Conservation (phyloP, 345 rosid genomes). For the Triadica sebifera region DNA sequence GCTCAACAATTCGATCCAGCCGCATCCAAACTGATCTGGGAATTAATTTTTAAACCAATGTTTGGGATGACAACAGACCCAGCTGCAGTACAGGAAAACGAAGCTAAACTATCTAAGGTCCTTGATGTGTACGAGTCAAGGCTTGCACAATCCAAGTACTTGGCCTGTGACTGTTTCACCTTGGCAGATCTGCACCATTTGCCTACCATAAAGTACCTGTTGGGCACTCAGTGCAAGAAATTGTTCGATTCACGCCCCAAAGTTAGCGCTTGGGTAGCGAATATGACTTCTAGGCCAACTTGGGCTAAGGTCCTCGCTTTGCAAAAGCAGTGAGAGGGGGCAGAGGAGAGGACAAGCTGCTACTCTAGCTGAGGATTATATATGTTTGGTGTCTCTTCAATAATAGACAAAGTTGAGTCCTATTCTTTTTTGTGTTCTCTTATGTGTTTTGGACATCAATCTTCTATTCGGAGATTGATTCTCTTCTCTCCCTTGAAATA, state of each 20-base stretch:
- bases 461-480: too few relatives aligned
- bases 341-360: too few relatives aligned
- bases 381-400: too few relatives aligned
- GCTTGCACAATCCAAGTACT: conserved; percentile 52
- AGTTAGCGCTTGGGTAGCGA: conserved; percentile 36
- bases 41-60: conserved; percentile 42
- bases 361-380: too few relatives aligned
- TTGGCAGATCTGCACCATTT: conserved; percentile 75
- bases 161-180: conserved; percentile 61
- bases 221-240: conserved; percentile 45
- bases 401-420: too few relatives aligned
- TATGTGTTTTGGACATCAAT: too few relatives aligned
- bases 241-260: conserved; percentile 33
- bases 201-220: conserved; percentile 41
- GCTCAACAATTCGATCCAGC: conserved; percentile 59
- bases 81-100: conserved; percentile 52
- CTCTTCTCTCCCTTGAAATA: too few relatives aligned
- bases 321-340: conserved; percentile 16
- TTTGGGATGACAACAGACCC: conserved; percentile 49
- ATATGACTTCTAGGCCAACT: conserved; percentile 36
- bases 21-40: conserved; percentile 65
- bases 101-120: conserved; percentile 40
- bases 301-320: conserved; percentile 56
- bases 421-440: too few relatives aligned
- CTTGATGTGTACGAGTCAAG: conserved; percentile 67